A percentile compares a stretch with the other conserved stretches of the same genome.
These are phyloP conservation scores for Echria macrotheca DNA, from an alignment of 495 filamentous ascomycete species.

Conservation along the genomic window DNA sequence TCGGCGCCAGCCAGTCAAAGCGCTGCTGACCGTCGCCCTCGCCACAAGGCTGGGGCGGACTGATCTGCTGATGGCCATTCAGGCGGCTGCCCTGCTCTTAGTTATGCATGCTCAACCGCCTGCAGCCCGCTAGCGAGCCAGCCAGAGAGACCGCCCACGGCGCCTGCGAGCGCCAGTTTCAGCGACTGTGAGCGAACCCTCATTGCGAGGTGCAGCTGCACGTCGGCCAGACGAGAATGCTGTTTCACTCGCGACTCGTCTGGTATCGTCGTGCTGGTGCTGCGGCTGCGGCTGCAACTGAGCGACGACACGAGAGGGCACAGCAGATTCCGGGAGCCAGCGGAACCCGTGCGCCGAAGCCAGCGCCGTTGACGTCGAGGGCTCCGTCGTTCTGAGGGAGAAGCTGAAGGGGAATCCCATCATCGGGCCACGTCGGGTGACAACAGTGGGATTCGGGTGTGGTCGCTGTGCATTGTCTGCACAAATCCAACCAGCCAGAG, in stretches of 20 bases:
- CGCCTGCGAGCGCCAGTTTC: conserved; percentile 24
- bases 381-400: too few species aligned
- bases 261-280: background rate
- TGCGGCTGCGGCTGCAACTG: too few species aligned
- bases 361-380: background rate
- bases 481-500: conserved; percentile 15
- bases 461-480: conserved; percentile 9
- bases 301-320: too few species aligned
- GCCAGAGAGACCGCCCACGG: conserved; percentile 14
- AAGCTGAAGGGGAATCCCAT: too few species aligned
- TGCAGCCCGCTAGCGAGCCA: conserved; percentile 17
- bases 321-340: too few species aligned
- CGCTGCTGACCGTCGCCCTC: conserved; percentile 11
- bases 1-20: conserved; percentile 24
- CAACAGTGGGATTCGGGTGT: conserved; percentile 12
- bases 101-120: conserved; percentile 27
- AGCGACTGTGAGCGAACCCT: conserved; percentile 9
- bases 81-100: conserved; percentile 21
- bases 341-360: too few species aligned
- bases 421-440: conserved; percentile 29
- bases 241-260: background rate
- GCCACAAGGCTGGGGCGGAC: conserved; percentile 27
- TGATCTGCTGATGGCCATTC: conserved; percentile 22
- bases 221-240: background rate
- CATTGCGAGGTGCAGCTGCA: background rate